Evolutionary conservation across 163 green algal species (phyloP).

Genomic region (Chlamydomonas reinhardtii): DNA sequence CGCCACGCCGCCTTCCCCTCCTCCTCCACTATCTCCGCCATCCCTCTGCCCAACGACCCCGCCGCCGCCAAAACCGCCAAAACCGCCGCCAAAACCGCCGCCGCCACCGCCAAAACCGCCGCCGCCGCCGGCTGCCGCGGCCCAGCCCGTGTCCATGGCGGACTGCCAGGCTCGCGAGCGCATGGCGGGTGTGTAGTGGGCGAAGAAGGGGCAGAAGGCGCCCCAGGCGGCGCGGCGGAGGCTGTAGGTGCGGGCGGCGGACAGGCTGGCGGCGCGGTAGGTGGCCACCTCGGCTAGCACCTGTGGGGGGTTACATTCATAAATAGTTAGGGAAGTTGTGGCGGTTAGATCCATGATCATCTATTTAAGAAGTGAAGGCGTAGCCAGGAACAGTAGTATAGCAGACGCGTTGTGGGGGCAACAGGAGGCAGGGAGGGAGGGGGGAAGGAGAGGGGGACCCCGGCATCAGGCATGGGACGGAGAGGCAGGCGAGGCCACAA

Average conservation of each 20-base stretch:
- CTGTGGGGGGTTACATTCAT: constrained; percentile 30
- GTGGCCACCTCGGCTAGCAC: constrained; percentile 59
- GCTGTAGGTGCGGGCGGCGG: constrained; percentile 57
- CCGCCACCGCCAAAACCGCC: background rate
- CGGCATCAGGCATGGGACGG: too few relatives aligned
- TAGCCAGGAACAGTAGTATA: too few relatives aligned
- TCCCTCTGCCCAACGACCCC: background rate
- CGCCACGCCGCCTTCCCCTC: background rate
- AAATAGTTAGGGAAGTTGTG: too few relatives aligned
- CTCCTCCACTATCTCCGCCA: constrained; percentile 28
- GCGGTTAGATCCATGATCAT: too few relatives aligned
- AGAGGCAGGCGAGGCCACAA: background rate
- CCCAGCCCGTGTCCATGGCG: background rate
- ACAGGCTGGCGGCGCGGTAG: constrained; percentile 33
- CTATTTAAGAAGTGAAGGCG: too few relatives aligned
- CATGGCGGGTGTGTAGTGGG: constrained; percentile 54
- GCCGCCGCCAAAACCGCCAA: background rate
- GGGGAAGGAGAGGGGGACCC: too few relatives aligned
- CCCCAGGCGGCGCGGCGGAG: constrained; percentile 60
- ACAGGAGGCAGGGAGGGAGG: too few relatives aligned
- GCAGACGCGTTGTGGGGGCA: too few relatives aligned
- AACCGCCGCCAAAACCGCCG: background rate
- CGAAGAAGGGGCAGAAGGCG: constrained; percentile 68
- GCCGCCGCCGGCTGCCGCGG: background rate
- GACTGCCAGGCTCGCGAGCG: constrained; percentile 21